A percentile compares a stretch with the other conserved stretches of the same genome.
These are phyloP conservation scores for Brettanomyces bruxellensis DNA, from an alignment of 805 yeast genomes.

Conservation along the genomic window DNA sequence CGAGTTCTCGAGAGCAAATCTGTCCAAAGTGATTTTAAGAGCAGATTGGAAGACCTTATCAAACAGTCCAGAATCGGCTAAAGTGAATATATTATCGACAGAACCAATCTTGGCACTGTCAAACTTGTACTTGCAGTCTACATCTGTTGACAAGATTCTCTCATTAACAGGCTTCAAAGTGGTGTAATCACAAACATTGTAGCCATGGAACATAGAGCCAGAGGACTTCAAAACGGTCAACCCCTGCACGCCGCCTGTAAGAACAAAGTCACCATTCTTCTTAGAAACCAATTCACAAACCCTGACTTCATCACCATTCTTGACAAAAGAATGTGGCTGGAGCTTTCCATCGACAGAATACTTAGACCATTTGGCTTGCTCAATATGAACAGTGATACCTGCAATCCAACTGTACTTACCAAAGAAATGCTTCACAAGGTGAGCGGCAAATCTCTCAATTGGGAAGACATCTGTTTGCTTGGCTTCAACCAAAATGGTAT, in stretches of 20 bases:
- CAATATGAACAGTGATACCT: constrained; percentile 57
- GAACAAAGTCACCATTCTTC: constrained; percentile 42
- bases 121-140: constrained; percentile 66
- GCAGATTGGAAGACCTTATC: constrained; percentile 58
- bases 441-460: constrained; percentile 82
- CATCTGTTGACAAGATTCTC: constrained; percentile 82
- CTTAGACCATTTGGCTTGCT: constrained; percentile 76
- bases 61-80: constrained; percentile 55
- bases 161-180: constrained; percentile 77
- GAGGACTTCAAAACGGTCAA: constrained; percentile 84
- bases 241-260: constrained; percentile 67
- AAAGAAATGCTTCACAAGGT: constrained; percentile 73
- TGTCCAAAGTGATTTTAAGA: constrained; percentile 59
- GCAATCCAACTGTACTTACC: constrained; percentile 68
- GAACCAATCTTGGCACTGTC: constrained; percentile 39
- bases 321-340: constrained; percentile 78
- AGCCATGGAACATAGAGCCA: constrained; percentile 88
- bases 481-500: constrained; percentile 78
- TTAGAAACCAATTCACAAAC: constrained; percentile 44
- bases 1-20: constrained; percentile 79
- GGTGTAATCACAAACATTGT: constrained; percentile 79
- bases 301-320: constrained; percentile 79
- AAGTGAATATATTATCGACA: constrained; percentile 37
- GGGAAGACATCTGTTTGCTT: constrained; percentile 82
- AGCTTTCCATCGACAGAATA: constrained; percentile 61